Evolutionary conservation across 2,329 filamentous ascomycete species (phyloP).

Genomic region (Rutstroemia sp.): DNA sequence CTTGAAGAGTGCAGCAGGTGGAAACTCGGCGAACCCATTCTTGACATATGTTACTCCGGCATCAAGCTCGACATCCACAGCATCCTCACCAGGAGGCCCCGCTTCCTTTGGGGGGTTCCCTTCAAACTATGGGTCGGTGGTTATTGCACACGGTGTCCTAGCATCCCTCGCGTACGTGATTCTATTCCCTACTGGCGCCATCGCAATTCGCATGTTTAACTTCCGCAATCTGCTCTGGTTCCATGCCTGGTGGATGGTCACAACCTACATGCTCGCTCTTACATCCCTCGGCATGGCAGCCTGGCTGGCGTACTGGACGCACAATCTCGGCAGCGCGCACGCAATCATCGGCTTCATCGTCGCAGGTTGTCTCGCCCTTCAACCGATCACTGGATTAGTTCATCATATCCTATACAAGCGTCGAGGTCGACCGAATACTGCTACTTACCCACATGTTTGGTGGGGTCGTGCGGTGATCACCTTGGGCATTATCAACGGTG

Average conservation of each 20-base stretch:
- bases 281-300: slow-evolving; percentile 52
- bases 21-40: slow-evolving; percentile 29
- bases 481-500: slow-evolving; percentile 56
- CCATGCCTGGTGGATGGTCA: slow-evolving; percentile 49
- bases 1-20: slow-evolving; percentile 42
- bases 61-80: background rate
- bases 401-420: slow-evolving; percentile 48
- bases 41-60: background rate
- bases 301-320: slow-evolving; percentile 27
- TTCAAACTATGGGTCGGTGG: slow-evolving; percentile 5
- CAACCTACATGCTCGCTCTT: slow-evolving; percentile 51
- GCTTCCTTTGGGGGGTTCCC: background rate
- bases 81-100: background rate
- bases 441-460: slow-evolving; percentile 49
- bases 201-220: slow-evolving; percentile 54
- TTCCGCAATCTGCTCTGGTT: slow-evolving; percentile 32
- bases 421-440: slow-evolving; percentile 39
- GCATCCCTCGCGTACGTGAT: slow-evolving; percentile 51
- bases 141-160: slow-evolving; percentile 45
- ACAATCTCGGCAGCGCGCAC: slow-evolving; percentile 32
- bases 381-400: slow-evolving; percentile 48
- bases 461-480: slow-evolving; percentile 50
- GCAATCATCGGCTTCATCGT: slow-evolving; percentile 49
- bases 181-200: slow-evolving; percentile 53
- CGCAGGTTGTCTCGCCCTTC: slow-evolving; percentile 43